Evolutionary conservation across 2,329 filamentous ascomycete species (phyloP), one percentile per base, ranked within the genome.

Genomic region (Harringtonia lauricola): DNA sequence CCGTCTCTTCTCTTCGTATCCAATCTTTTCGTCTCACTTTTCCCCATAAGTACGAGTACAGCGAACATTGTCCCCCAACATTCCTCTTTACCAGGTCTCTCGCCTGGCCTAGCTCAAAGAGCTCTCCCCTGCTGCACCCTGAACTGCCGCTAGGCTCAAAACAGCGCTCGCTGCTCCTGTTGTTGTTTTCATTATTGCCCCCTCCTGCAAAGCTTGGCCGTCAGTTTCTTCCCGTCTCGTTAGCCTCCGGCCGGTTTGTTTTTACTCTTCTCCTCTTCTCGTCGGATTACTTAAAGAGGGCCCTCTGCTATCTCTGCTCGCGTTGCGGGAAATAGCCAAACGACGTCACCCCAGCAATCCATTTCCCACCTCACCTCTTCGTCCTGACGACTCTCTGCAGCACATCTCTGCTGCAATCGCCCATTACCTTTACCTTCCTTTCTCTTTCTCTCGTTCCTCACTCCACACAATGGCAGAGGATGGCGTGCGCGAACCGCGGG

Each of bases 401-500:
- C 21, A 28, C 21, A 13, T 28, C 39, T 26, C 10, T 26, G 24
- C 24, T 26, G 24, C 49, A 48, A 35, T 30, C 52, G 52, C 12
- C 41, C 41, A 8, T 34, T 44, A 17, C 45, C 46, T 43, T 52
- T 51, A 33, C 35, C 12, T 17, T 31, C 37, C 36, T 37, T 30
- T 28, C 28, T 33, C 33, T 3, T 10, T 26, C 36, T 36, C 21
- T 13, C n/a, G 31, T n/a, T 18, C 15, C 39, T 42, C 21, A n/a
- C 22, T 30, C 14, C 7, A 36, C 47, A 41, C 48, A 47, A 44
- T 42, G 49, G 37, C 42, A 33, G 65, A 70, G 48, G 66, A 63
- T 53, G 62, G 61, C 52, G 64, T 65, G 12, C 63, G 62, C 49
- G 54, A 58, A 48, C 60, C 64, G 51, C 73, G 75, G 55, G 89